These are phyloP conservation scores for Hypoxylon trugodes DNA, from an alignment of 495 filamentous ascomycete species.

Conservation along the genomic window DNA sequence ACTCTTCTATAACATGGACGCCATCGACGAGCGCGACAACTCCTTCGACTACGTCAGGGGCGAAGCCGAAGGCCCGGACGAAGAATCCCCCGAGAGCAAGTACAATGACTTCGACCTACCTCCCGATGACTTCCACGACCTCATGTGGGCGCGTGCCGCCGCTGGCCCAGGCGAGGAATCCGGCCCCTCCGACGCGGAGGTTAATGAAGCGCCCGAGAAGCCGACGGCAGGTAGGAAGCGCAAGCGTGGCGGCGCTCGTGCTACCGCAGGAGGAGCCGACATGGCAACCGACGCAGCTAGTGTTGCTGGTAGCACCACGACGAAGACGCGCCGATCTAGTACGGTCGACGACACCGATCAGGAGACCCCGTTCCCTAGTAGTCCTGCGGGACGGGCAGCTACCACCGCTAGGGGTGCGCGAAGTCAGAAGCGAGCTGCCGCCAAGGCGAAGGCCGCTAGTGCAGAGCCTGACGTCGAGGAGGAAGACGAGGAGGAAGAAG, in stretches of 20 bases:
- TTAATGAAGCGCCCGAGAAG: conserved; percentile 44
- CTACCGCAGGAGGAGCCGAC: conserved; percentile 21
- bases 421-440: conserved; percentile 51
- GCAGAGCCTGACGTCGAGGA: conserved; percentile 39
- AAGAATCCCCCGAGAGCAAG: conserved; percentile 59
- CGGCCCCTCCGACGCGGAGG: conserved; percentile 61
- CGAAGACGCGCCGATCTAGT: conserved; percentile 54
- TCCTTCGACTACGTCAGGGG: conserved; percentile 68
- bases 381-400: conserved; percentile 49
- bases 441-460: conserved; percentile 45
- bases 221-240: conserved; percentile 62
- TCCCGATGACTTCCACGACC: conserved; percentile 74
- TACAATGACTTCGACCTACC: conserved; percentile 81
- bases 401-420: conserved; percentile 48
- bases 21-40: conserved; percentile 85
- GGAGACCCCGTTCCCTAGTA: conserved; percentile 45
- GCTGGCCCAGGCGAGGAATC: conserved; percentile 65
- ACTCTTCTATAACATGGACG: conserved; percentile 85
- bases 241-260: conserved; percentile 56
- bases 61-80: conserved; percentile 56
- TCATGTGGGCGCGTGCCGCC: conserved; percentile 74
- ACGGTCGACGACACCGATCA: conserved; percentile 66
- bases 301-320: conserved; percentile 41
- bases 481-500: conserved; percentile 42
- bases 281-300: conserved; percentile 31